phyloP scores from a whole-genome alignment of 2,329 filamentous ascomycete genomes.

The Ophiostoma tasmaniense region DNA sequence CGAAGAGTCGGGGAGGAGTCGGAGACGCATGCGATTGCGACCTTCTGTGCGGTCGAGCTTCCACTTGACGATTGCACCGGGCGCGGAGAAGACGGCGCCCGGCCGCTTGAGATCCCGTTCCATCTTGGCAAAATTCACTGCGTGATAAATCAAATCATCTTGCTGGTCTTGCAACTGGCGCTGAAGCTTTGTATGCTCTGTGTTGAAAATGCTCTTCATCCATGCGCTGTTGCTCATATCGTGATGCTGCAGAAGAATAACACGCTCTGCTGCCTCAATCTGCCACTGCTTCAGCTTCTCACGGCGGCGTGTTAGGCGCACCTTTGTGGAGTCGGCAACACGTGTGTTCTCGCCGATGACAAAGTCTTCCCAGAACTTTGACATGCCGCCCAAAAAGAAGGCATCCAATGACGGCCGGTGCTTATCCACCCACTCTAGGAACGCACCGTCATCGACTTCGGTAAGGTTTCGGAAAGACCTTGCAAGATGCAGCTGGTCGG shows the following conservation, averaged over 20 bases:
- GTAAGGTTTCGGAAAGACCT: conserved; percentile 75
- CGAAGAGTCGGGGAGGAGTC: conserved; percentile 69
- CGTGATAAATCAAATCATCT: conserved; percentile 73
- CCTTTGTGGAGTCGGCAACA: conserved; percentile 66
- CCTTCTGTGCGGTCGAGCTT: conserved; percentile 93
- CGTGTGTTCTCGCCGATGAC: conserved; percentile 72
- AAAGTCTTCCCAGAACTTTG: conserved; percentile 80
- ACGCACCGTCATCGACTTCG: conserved; percentile 80
- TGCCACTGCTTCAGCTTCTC: conserved; percentile 80
- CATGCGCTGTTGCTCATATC: conserved; percentile 81
- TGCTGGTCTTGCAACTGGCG: conserved; percentile 85
- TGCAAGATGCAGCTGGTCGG: conserved; percentile 60
- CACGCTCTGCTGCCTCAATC: conserved; percentile 55
- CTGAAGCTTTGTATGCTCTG: conserved; percentile 87
- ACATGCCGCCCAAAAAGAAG: conserved; percentile 74
- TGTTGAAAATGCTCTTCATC: conserved; percentile 91
- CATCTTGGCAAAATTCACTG: conserved; percentile 67
- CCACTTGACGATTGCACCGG: conserved; percentile 55
- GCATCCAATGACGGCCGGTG: conserved; percentile 69
- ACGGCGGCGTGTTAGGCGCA: conserved; percentile 63
- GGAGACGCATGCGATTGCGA: conserved; percentile 85
- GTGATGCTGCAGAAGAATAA: conserved; percentile 70
- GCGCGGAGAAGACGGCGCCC: conserved; percentile 68
- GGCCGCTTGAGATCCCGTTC: conserved; percentile 69
- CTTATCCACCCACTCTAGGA: conserved; percentile 79